Conservation (phyloP, 495 filamentous ascomycete species). For the Penicillium goetzii region DNA sequence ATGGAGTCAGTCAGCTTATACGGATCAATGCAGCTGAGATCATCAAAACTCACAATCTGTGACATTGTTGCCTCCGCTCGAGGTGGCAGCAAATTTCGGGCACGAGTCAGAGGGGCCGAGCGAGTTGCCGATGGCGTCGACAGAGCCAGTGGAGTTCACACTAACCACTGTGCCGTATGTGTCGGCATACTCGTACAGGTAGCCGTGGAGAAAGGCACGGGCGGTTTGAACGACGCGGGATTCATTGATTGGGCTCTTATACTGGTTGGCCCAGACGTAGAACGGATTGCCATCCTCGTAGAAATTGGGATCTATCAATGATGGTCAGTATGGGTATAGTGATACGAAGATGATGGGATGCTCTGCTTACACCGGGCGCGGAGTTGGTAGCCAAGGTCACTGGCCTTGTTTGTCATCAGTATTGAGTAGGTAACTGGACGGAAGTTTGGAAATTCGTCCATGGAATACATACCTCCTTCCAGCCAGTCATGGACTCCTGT, state of each 20-base stretch:
- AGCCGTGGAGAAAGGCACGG: constrained; percentile 56
- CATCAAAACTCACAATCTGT: constrained; percentile 30
- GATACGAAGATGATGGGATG: not conserved
- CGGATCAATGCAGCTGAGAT: not conserved
- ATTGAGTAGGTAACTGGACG: not conserved
- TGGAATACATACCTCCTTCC: constrained; percentile 49
- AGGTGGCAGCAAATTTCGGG: constrained; percentile 48
- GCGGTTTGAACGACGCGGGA: constrained; percentile 46
- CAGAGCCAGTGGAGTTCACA: constrained; percentile 51
- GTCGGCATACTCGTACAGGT: constrained; percentile 51
- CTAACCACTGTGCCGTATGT: constrained; percentile 54
- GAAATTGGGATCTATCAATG: constrained; percentile 50
- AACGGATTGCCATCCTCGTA: constrained; percentile 59
- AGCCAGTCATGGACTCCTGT: constrained; percentile 56
- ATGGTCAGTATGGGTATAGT: not conserved
- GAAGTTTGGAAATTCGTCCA: constrained; percentile 26
- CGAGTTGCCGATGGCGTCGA: constrained; percentile 52
- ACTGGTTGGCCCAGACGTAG: constrained; percentile 61
- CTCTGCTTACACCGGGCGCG: constrained; percentile 25
- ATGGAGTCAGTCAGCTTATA: constrained; percentile 16
- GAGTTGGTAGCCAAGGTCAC: constrained; percentile 28
- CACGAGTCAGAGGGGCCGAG: constrained; percentile 60
- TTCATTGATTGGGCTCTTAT: constrained; percentile 50
- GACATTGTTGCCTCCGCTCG: constrained; percentile 45
- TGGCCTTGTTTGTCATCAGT: constrained; percentile 29